Conservation (phyloP, 2,329 filamentous ascomycete genomes). For the Alternaria infectoria region DNA sequence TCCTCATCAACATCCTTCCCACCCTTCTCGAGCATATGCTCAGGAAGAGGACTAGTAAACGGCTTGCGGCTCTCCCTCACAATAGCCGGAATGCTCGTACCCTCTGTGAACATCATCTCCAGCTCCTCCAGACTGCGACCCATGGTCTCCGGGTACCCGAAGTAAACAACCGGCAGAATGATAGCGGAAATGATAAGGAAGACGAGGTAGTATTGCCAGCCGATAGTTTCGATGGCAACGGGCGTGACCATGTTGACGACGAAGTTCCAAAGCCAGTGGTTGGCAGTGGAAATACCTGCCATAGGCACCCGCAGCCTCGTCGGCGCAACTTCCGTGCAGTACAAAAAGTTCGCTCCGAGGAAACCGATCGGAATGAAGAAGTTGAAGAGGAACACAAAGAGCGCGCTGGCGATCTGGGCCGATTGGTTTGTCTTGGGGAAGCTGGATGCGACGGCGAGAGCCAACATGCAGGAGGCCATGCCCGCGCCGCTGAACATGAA, state of each 20-base stretch:
- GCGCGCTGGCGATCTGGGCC: slow-evolving; percentile 59
- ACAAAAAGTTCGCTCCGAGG: slow-evolving; percentile 66
- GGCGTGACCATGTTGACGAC: slow-evolving; percentile 38
- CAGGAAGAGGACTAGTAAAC: slow-evolving; percentile 13
- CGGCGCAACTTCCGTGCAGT: slow-evolving; percentile 65
- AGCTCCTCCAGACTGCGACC: slow-evolving; percentile 56
- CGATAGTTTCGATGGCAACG: slow-evolving; percentile 58
- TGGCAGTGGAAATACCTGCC: slow-evolving; percentile 62
- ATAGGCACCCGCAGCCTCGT: slow-evolving; percentile 60
- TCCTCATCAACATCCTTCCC: slow-evolving; percentile 17
- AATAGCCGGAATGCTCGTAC: slow-evolving; percentile 35
- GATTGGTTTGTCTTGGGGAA: slow-evolving; percentile 54
- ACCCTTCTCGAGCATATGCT: slow-evolving; percentile 18
- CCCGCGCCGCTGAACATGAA: slow-evolving; percentile 61
- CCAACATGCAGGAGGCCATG: slow-evolving; percentile 63
- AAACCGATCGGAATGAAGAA: slow-evolving; percentile 67
- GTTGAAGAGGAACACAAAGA: slow-evolving; percentile 67
- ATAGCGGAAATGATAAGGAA: slow-evolving; percentile 56
- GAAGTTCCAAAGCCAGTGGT: slow-evolving; percentile 56
- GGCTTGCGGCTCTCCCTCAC: slow-evolving; percentile 31
- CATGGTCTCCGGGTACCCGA: slow-evolving; percentile 59
- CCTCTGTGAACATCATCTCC: slow-evolving; percentile 51
- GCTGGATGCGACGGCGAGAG: slow-evolving; percentile 60
- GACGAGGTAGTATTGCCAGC: slow-evolving; percentile 60
- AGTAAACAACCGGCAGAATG: slow-evolving; percentile 54